phyloP scores from a whole-genome alignment of 805 yeast genomes.

The Yamadazyma endophytica region DNA sequence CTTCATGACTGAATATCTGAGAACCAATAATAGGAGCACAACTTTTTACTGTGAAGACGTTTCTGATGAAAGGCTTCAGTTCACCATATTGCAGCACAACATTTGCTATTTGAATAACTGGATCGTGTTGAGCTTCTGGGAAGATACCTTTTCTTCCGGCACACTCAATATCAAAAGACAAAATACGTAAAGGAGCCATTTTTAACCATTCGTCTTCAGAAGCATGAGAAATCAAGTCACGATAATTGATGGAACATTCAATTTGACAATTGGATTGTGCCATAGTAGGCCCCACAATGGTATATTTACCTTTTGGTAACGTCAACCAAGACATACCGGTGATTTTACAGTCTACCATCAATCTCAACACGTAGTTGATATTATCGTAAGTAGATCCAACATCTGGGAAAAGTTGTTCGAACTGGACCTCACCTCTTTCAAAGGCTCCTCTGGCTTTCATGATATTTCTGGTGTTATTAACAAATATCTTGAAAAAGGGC shows the following conservation, averaged over 20 bases:
- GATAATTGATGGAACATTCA: constrained; percentile 69
- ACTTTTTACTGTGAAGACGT: constrained; percentile 88
- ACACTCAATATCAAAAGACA: constrained; percentile 97
- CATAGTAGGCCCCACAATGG: constrained; percentile 32
- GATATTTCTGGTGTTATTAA: constrained; percentile 61
- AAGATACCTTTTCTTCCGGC: constrained; percentile 96
- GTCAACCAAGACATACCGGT: constrained; percentile 98
- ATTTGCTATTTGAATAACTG: constrained; percentile 95
- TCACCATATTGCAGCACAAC: constrained; percentile 86
- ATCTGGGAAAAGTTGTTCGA: constrained; percentile 58
- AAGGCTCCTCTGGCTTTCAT: constrained; percentile 72
- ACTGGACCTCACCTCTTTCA: constrained; percentile 74
- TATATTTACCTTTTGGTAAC: constrained; percentile 71
- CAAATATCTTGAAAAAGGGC: constrained; percentile 74
- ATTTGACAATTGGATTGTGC: constrained; percentile 77
- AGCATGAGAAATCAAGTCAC: constrained; percentile 70
- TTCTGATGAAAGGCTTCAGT: constrained; percentile 83
- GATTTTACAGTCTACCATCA: constrained; percentile 89
- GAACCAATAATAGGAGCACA: constrained; percentile 95
- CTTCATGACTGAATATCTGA: constrained; percentile 69
- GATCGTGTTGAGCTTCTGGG: constrained; percentile 91
- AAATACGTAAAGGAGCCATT: constrained; percentile 87
- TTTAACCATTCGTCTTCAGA: constrained; percentile 92
- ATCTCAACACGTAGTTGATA: constrained; percentile 75
- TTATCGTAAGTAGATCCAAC: constrained; percentile 80